A percentile compares a stretch with the other conserved stretches of the same genome.
Conservation (phyloP, 1,284 basidiomycete species). For the Cronartium quercuum region DNA sequence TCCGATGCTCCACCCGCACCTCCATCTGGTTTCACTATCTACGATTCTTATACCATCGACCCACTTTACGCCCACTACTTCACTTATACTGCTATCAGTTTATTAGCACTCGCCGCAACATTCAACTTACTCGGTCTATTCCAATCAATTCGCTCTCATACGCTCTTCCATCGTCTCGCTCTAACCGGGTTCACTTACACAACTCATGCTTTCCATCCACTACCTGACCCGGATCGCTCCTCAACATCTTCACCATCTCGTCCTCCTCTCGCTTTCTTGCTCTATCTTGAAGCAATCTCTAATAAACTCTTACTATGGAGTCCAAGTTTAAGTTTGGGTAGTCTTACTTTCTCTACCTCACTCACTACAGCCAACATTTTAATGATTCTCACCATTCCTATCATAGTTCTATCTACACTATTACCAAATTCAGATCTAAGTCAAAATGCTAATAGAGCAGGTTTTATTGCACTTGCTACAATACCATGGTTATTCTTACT, state of each 20-base stretch:
- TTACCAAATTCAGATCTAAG: background rate
- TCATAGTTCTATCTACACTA: background rate
- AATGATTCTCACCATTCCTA: background rate
- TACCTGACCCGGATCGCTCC: background rate
- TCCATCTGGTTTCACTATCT: background rate
- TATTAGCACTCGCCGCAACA: background rate
- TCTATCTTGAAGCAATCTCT: background rate
- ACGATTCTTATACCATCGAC: background rate
- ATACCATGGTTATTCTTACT: background rate
- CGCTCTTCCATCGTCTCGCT: background rate
- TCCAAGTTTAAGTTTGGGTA: background rate
- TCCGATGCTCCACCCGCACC: background rate
- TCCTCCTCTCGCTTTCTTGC: background rate
- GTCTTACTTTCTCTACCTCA: background rate
- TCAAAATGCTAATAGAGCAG: background rate
- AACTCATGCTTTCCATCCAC: background rate
- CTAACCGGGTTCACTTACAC: background rate
- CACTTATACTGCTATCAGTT: background rate
- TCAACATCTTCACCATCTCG: background rate
- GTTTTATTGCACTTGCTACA: background rate
- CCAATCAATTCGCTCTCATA: background rate
- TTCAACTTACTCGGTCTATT: background rate
- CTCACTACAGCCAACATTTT: background rate
- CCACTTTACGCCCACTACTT: background rate
- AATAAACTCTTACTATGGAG: background rate